phyloP scores from a whole-genome alignment of 352 stramenopile species.

The Thraustotheca clavata region DNA sequence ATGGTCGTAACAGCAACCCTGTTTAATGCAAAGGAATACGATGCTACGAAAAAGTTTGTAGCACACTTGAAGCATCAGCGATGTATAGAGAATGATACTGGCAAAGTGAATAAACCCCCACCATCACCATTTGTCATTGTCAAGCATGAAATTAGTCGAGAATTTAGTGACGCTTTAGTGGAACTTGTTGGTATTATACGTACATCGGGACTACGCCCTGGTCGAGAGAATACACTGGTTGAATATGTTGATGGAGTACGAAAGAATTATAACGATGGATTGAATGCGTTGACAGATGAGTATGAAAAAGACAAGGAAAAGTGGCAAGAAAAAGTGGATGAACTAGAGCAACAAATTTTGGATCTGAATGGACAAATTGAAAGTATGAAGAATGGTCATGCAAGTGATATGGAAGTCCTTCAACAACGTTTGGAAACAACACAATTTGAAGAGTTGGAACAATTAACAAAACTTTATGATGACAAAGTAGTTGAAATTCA shows the following conservation, averaged over 20 bases:
- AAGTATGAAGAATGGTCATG: background rate
- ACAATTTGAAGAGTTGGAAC: slow-evolving; percentile 21
- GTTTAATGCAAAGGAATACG: slow-evolving; percentile 3
- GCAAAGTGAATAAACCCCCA: background rate
- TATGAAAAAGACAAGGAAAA: background rate
- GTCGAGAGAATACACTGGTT: slow-evolving; percentile 17
- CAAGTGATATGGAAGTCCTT: slow-evolving; percentile 3
- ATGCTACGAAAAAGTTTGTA: slow-evolving; percentile 8
- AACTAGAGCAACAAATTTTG: background rate
- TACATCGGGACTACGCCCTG: slow-evolving; percentile 12
- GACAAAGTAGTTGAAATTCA: slow-evolving; percentile 20
- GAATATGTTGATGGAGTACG: slow-evolving; percentile 12
- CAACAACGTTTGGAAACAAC: background rate
- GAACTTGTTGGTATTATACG: slow-evolving; percentile 10
- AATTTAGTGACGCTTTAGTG: background rate
- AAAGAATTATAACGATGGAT: background rate
- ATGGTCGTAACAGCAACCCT: background rate
- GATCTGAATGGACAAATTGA: background rate
- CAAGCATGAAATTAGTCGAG: background rate
- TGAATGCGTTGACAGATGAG: background rate
- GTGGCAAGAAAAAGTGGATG: background rate
- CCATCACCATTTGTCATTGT: background rate
- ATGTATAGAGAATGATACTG: background rate
- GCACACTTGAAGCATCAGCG: slow-evolving; percentile 1
- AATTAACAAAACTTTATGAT: slow-evolving; percentile 7